phyloP scores from a whole-genome alignment of 768 basidiomycete genomes.

The Pisolithus albus region DNA sequence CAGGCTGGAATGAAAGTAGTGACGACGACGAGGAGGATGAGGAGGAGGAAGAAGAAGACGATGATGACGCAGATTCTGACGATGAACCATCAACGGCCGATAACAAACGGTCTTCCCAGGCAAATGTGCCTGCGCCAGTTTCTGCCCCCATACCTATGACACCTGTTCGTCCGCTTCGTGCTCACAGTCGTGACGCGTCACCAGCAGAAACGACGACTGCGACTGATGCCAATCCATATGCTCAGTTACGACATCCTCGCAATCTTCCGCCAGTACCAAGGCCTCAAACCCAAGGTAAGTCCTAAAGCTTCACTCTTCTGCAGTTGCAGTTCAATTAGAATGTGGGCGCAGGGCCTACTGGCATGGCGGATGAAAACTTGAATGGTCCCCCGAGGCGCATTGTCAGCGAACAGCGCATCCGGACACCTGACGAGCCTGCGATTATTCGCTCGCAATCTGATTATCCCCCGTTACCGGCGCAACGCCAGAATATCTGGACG shows the following conservation, averaged over 20 bases:
- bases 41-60: conserved; percentile 66
- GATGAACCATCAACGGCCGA: conserved; percentile 30
- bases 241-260: conserved; percentile 52
- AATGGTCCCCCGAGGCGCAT: conserved; percentile 41
- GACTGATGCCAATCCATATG: conserved; percentile 32
- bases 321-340: conserved; percentile 4
- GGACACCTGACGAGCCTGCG: conserved; percentile 52
- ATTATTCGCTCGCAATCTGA: conserved; percentile 52
- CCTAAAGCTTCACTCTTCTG: background rate
- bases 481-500: conserved; percentile 76
- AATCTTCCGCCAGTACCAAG: conserved; percentile 61
- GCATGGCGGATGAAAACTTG: conserved; percentile 39
- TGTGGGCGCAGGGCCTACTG: conserved; percentile 20
- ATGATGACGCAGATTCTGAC: conserved; percentile 61
- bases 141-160: conserved; percentile 15
- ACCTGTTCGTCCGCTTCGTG: conserved; percentile 22
- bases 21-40: conserved; percentile 85
- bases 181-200: conserved; percentile 26
- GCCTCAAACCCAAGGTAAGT: conserved; percentile 39
- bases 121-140: conserved; percentile 11
- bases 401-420: conserved; percentile 48
- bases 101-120: conserved; percentile 29
- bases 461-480: conserved; percentile 43
- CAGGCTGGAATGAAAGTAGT: conserved; percentile 62
- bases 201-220: conserved; percentile 24